Evolutionary conservation across 495 filamentous ascomycete genomes (phyloP), one percentile per base, ranked within the genome.

Genomic region (Aspergillus egyptiacus): DNA sequence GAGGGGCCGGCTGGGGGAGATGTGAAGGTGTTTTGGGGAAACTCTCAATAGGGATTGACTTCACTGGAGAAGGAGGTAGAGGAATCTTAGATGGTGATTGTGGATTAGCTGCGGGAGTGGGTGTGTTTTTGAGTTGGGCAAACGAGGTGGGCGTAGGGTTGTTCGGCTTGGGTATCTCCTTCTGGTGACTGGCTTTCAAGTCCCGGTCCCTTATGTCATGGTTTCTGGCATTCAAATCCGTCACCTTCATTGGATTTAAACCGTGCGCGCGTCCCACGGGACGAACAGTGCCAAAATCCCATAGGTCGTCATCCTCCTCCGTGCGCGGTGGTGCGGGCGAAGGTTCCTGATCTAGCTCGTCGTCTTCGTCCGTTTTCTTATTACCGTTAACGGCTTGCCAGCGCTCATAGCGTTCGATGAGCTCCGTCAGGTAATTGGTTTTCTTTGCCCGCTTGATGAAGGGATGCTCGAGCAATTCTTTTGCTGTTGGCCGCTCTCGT

Each of bases 221-320:
- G 62, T 39, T 71, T 43, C 85, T 73, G 13, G 80, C 72, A 61
- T 93, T 91, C 4, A 83, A 78, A 3, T 78, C 81, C 8, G 85
- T 78, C 31, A 86, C 85, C 44, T 85, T 87, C 80, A 93, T 81
- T 0, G 81, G 71, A 46, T 79, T 82, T 17, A 89, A 67, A 9
- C 68, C 81, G 6, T 55, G 54, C 19, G 70, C 73, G 59, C 83
- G 72, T 24, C 74, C 79, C 18, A 77, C 81, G 23, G 90, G 81
- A 34, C 88, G 76, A 38, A 95, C 85, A 2, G 91, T 96, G 19
- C 91, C 90, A 73, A 96, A 96, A 66, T 96, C 91, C 91, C 91
- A 96, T 50, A 95, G 80, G 62, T 95, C 88, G 55, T 90, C 84
- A 41, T 90, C 79, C 18, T 75, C 68, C 27, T 70, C 65, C 0